Conservation (phyloP, 2,329 filamentous ascomycete genomes). For the Diplodia scrobiculata region DNA sequence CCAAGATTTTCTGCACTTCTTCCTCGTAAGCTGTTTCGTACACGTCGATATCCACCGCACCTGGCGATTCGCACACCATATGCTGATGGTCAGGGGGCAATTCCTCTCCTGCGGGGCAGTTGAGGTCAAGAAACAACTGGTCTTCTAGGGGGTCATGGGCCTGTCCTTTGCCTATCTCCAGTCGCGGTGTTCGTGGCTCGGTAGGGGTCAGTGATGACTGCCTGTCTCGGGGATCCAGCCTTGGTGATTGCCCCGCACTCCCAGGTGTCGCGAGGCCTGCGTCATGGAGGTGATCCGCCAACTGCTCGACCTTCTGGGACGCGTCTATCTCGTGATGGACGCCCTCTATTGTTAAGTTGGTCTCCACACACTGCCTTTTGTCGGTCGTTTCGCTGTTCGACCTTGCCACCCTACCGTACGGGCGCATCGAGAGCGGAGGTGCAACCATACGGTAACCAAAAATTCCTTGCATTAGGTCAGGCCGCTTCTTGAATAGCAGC, state of each 20-base stretch:
- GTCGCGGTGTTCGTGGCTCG: conserved; percentile 13
- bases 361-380: conserved; percentile 54
- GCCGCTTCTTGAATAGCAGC: conserved; percentile 62
- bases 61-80: conserved; percentile 79
- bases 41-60: conserved; percentile 79
- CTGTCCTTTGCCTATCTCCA: conserved; percentile 53
- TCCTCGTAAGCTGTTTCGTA: conserved; percentile 86
- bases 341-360: conserved; percentile 56
- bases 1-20: conserved; percentile 73
- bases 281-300: conserved; percentile 35
- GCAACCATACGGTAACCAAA: conserved; percentile 62
- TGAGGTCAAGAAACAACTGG: conserved; percentile 74
- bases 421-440: conserved; percentile 58
- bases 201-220: conserved; percentile 7
- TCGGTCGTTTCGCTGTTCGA: conserved; percentile 56
- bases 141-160: conserved; percentile 66
- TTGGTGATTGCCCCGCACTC: conserved; percentile 12
- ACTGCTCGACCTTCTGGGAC: conserved; percentile 38
- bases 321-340: conserved; percentile 53
- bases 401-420: conserved; percentile 40
- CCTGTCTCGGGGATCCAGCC: conserved; percentile 19
- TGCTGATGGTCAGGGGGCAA: conserved; percentile 45
- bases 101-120: conserved; percentile 56
- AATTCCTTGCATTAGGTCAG: conserved; percentile 60
- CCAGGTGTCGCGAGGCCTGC: conserved; percentile 15